These are phyloP conservation scores for Globisporangium barbulae DNA, from an alignment of 352 stramenopile genomes.

Conservation along the genomic window DNA sequence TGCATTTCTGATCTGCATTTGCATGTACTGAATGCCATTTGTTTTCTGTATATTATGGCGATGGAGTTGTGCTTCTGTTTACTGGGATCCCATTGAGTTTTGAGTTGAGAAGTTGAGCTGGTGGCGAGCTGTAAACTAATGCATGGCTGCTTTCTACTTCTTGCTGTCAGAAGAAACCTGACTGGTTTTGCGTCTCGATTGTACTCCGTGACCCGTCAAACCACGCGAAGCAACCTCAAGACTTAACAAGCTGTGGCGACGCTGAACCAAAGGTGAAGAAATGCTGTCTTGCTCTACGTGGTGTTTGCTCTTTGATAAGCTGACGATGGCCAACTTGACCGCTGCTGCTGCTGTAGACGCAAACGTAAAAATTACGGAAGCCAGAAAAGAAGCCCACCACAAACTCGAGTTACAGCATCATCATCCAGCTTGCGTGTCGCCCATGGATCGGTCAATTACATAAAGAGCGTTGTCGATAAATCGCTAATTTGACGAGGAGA, in stretches of 20 bases:
- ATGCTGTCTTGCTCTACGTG: neutral
- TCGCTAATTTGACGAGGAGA: neutral
- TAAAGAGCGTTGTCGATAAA: neutral
- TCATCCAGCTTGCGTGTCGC: neutral
- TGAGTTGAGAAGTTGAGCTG: neutral
- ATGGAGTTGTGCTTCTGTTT: neutral
- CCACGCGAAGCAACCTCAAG: neutral
- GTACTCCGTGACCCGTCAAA: neutral
- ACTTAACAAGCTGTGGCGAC: neutral
- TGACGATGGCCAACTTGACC: neutral
- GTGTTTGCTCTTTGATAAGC: neutral
- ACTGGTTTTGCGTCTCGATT: neutral
- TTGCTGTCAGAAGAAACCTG: neutral
- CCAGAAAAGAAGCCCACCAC: neutral
- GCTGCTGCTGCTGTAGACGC: neutral
- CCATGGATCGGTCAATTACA: neutral
- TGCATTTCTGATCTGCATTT: slow-evolving; percentile 5
- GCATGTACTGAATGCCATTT: slow-evolving; percentile 9
- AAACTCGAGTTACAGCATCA: neutral
- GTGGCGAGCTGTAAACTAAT: slow-evolving; percentile 1
- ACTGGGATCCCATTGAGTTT: neutral
- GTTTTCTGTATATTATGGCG: slow-evolving; percentile 6
- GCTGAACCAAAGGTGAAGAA: slow-evolving; percentile 3
- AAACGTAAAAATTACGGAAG: neutral
- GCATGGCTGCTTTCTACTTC: neutral